These are phyloP conservation scores for Capronia americana DNA, from an alignment of 2,329 filamentous ascomycete genomes.

Conservation along the genomic window DNA sequence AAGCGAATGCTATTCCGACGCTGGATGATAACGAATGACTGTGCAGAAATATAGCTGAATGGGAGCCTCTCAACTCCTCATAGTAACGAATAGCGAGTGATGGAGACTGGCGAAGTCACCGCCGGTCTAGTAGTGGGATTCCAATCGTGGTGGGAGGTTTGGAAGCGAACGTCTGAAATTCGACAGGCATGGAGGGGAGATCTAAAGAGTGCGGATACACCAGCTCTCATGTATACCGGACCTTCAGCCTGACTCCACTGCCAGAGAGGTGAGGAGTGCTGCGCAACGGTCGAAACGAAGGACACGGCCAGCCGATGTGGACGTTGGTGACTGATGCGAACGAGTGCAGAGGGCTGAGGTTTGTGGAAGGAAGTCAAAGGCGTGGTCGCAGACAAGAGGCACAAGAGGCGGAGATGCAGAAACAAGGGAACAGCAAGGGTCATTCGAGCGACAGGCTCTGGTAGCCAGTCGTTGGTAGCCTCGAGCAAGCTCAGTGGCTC, in stretches of 20 bases:
- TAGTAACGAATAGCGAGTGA: slow-evolving; percentile 13
- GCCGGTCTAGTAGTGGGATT: slow-evolving; percentile 6
- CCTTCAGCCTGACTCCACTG: neutral
- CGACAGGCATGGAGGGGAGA: slow-evolving; percentile 21
- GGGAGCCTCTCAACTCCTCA: slow-evolving; percentile 21
- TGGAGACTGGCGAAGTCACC: slow-evolving; percentile 11
- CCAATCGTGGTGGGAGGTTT: slow-evolving; percentile 6
- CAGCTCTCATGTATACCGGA: neutral
- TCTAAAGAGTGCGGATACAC: slow-evolving; percentile 2
- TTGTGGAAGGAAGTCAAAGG: slow-evolving; percentile 7
- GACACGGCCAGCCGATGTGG: slow-evolving; percentile 13
- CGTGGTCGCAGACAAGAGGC: slow-evolving; percentile 11
- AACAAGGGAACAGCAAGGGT: slow-evolving; percentile 6
- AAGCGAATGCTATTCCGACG: slow-evolving; percentile 19
- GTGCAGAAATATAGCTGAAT: slow-evolving; percentile 17
- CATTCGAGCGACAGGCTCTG: slow-evolving; percentile 2
- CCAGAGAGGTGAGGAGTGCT: neutral
- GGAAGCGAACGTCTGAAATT: slow-evolving; percentile 12
- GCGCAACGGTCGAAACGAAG: slow-evolving; percentile 15
- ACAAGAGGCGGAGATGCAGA: slow-evolving; percentile 15
- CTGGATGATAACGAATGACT: slow-evolving; percentile 25
- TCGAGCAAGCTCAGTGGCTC: slow-evolving; percentile 11
- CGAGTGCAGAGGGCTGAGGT: slow-evolving; percentile 12
- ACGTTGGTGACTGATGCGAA: slow-evolving; percentile 11
- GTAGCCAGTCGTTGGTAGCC: slow-evolving; percentile 18